Base-by-base conservation (phyloP, 352 stramenopile species). In the Phytophthora sp. region DNA sequence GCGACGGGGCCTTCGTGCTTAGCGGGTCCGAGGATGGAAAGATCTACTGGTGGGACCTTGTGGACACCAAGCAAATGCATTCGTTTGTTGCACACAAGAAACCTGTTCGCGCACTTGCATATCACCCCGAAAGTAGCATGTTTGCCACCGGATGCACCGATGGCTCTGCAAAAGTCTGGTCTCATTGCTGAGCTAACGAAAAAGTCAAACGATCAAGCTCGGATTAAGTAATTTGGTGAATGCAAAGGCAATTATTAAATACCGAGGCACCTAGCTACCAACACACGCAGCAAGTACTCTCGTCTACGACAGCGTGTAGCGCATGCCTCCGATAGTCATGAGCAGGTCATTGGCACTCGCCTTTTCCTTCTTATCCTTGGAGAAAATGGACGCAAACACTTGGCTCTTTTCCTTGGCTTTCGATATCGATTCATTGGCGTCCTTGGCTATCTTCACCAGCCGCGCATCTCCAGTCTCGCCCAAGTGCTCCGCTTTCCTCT, bases 331-430 rank as follows among this genome's bases (percentile, higher is more conserved):
- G 30, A 95, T 62, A 5, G 88, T 89, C 88, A 96, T 96, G 52
- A 96, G 80, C 35, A 96, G 43, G 35, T 95, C 88, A 35, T 92
- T 94, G 20, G 87, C 82, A 59, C 66, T 91, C 45, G 74, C 69
- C 57, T 93, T 91, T 28, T 85, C 74, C 13, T 75, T 62, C 42
- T 86, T 75, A 24, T 91, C 75, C 54, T 79, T 87, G n/a, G 72
- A 76, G 59, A 96, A 96, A 11, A 96, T 62, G 20, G 83, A 94
- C 42, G 85, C 86, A 51, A 87, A 96, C 39, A 96, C 87, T 32
- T 86, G 59, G 60, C 84, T 96, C 55, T 83, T 84, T 28, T 78
- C 65, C 53, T 95, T 93, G 42, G 75, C 78, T n/a, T 89, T 79
- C 32, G 73, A 68, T 41, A 93, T 88, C 8, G 74, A 82, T 39